Conservation (phyloP, 23 red algal species). For the Gracilaria domingensis region DNA sequence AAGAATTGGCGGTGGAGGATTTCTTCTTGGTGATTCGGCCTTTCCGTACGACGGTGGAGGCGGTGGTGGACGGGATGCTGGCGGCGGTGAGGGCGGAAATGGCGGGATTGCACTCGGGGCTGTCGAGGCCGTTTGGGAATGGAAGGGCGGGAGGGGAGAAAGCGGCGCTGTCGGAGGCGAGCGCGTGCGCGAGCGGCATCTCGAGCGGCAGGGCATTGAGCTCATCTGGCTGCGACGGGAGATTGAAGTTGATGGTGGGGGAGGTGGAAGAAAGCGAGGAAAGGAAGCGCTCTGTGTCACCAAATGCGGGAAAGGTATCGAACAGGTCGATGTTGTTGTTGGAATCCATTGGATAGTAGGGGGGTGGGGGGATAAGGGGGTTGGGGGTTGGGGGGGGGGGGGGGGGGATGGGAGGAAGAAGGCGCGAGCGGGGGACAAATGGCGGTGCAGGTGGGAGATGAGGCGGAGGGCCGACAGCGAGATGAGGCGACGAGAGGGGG, state of each 20-base stretch:
- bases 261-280: not conserved
- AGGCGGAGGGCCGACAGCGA: not conserved
- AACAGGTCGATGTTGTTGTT: not conserved
- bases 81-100: slow-evolving; percentile 19
- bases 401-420: not conserved
- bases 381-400: not conserved
- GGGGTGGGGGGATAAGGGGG: too few species aligned
- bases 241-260: slow-evolving; percentile 6
- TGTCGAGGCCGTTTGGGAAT: not conserved
- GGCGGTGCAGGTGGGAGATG: not conserved
- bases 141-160: not conserved
- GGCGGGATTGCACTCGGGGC: not conserved
- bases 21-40: slow-evolving; percentile 20
- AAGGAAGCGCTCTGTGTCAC: slow-evolving; percentile 22
- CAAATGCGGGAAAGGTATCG: slow-evolving; percentile 5
- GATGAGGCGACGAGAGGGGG: not conserved
- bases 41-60: not conserved
- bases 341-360: slow-evolving; percentile 12
- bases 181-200: slow-evolving; percentile 28
- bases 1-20: not conserved
- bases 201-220: slow-evolving; percentile 24
- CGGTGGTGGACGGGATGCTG: not conserved
- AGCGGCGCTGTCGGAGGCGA: not conserved
- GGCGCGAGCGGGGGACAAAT: not conserved
- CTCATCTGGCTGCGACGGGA: slow-evolving; percentile 14